A percentile compares a stretch with the other conserved stretches of the same genome.
Evolutionary conservation across 2,329 filamentous ascomycete genomes (phyloP).

Genomic region (Lizonia empirigonia): DNA sequence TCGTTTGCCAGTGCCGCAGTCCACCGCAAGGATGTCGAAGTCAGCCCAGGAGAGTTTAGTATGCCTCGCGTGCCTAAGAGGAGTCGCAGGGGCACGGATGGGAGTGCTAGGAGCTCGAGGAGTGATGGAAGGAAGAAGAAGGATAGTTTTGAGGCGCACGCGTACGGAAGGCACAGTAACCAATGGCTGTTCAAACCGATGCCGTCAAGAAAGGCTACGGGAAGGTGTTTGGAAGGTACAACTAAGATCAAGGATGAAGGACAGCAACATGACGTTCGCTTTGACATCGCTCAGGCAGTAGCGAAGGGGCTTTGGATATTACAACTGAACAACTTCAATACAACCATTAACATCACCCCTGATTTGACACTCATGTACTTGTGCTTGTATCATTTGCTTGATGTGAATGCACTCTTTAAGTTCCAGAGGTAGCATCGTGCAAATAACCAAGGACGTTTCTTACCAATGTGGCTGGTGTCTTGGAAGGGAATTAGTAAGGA

Average conservation of each 20-base stretch:
- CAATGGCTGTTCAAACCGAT: slow-evolving; percentile 48
- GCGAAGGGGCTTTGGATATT: too few species aligned
- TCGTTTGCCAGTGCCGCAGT: slow-evolving; percentile 21
- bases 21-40: slow-evolving; percentile 26
- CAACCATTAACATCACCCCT: too few species aligned
- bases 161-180: slow-evolving; percentile 46
- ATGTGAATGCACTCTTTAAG: too few species aligned
- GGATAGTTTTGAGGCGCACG: slow-evolving; percentile 34
- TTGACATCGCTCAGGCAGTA: too few species aligned
- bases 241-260: not conserved
- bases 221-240: slow-evolving; percentile 34
- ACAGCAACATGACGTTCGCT: too few species aligned
- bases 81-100: slow-evolving; percentile 25
- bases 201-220: slow-evolving; percentile 39
- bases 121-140: slow-evolving; percentile 23
- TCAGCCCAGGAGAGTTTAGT: slow-evolving; percentile 35
- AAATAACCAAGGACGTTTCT: too few species aligned
- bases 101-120: slow-evolving; percentile 18
- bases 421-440: too few species aligned
- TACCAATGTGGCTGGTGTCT: too few species aligned
- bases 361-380: too few species aligned
- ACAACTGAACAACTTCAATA: too few species aligned
- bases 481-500: too few species aligned
- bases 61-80: slow-evolving; percentile 32
- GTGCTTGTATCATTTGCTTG: too few species aligned